phyloP scores from a whole-genome alignment of 768 basidiomycete genomes.

The Rhizopogon vinicolor region DNA sequence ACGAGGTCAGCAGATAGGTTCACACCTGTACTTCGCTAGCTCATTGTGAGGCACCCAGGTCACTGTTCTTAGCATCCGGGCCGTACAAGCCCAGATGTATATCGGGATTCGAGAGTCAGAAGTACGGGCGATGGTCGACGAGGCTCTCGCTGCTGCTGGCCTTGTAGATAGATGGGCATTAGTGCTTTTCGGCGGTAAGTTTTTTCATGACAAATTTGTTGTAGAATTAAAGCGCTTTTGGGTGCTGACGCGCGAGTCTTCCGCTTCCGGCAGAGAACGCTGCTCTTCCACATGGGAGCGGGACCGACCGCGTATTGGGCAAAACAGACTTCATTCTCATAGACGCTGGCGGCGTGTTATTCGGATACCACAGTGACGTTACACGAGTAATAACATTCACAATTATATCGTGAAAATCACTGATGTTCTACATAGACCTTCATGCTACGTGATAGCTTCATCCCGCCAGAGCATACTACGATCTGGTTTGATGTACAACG shows the following conservation, averaged over 20 bases:
- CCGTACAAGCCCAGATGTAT: slow-evolving; percentile 53
- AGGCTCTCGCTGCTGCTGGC: slow-evolving; percentile 54
- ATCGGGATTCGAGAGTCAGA: slow-evolving; percentile 77
- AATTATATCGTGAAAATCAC: background rate
- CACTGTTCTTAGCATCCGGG: slow-evolving; percentile 72
- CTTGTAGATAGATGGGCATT: slow-evolving; percentile 54
- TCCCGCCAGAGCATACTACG: slow-evolving; percentile 45
- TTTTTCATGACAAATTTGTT: background rate
- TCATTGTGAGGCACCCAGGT: slow-evolving; percentile 38
- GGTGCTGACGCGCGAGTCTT: slow-evolving; percentile 2
- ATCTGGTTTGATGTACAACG: slow-evolving; percentile 64
- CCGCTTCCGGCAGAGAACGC: slow-evolving; percentile 59
- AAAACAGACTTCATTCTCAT: slow-evolving; percentile 66
- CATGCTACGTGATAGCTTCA: slow-evolving; percentile 51
- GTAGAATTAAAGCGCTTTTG: background rate
- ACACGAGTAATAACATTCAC: slow-evolving; percentile 51
- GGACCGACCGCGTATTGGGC: slow-evolving; percentile 58
- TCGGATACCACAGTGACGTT: slow-evolving; percentile 76
- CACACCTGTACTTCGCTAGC: background rate
- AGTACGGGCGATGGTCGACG: slow-evolving; percentile 51
- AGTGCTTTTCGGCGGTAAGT: slow-evolving; percentile 75
- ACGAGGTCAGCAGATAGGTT: slow-evolving; percentile 50
- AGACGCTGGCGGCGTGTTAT: slow-evolving; percentile 66
- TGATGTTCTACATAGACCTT: slow-evolving; percentile 45
- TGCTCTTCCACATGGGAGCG: slow-evolving; percentile 79